Conservation (phyloP, 2,329 filamentous ascomycete species). For the Drechslera avenae region DNA sequence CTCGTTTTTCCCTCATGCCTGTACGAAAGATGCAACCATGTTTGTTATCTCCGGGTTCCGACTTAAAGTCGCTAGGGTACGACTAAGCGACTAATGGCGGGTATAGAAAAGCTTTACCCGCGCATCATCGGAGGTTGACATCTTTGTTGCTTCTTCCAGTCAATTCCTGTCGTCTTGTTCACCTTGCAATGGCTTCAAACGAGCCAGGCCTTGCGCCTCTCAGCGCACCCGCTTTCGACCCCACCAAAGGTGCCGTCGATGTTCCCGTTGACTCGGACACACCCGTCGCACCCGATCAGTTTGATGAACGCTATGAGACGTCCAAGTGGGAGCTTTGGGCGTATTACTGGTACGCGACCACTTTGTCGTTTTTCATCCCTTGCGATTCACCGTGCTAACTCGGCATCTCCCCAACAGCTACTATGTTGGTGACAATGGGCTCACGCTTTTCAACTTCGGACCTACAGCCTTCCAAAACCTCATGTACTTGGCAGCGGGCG, state of each 20-base stretch:
- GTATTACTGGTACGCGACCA: conserved; percentile 54
- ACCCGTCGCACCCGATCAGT: conserved; percentile 59
- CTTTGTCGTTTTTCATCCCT: background rate
- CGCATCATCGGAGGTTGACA: background rate
- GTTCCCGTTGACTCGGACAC: conserved; percentile 42
- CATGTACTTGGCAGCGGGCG: conserved; percentile 64
- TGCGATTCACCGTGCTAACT: conserved; percentile 2
- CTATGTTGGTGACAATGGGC: conserved; percentile 70
- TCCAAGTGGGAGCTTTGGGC: conserved; percentile 61
- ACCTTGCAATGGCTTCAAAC: conserved; percentile 24
- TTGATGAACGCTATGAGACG: conserved; percentile 59
- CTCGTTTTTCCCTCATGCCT: background rate
- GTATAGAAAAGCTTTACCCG: conserved; percentile 9
- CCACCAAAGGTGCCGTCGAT: conserved; percentile 25
- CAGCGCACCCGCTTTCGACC: conserved; percentile 26
- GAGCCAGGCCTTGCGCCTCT: conserved; percentile 31
- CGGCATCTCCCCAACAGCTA: conserved; percentile 50
- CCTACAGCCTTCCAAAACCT: conserved; percentile 63
- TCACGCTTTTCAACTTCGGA: conserved; percentile 62
- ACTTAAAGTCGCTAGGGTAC: conserved; percentile 12
- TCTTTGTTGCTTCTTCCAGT: background rate
- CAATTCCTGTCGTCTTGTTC: background rate
- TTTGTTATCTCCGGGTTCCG: conserved; percentile 13
- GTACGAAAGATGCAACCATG: background rate
- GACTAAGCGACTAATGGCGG: conserved; percentile 12